A percentile compares a stretch with the other conserved stretches of the same genome.
Evolutionary conservation across 495 filamentous ascomycete species (phyloP).

Genomic region (Hypoxylon intermedium): DNA sequence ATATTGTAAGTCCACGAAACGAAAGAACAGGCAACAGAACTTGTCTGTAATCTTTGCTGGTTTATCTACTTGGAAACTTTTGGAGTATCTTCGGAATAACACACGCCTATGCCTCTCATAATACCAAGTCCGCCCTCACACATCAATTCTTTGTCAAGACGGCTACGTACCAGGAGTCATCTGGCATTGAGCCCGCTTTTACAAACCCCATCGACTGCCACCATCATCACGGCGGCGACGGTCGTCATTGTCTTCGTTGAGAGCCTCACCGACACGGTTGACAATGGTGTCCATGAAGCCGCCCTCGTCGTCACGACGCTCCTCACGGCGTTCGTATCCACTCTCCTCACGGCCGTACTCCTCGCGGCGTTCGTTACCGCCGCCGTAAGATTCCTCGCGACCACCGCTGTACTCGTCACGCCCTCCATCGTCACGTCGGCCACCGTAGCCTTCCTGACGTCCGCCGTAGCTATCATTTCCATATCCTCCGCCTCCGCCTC

Average conservation of each 20-base stretch:
- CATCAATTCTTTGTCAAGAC: constrained; percentile 10
- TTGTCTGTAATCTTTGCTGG: constrained; percentile 2
- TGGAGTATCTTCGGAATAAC: constrained; percentile 32
- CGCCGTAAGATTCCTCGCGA: constrained; percentile 25
- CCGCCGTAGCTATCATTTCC: constrained; percentile 32
- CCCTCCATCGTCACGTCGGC: constrained; percentile 24
- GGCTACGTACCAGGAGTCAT: constrained; percentile 5
- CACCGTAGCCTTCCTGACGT: constrained; percentile 34
- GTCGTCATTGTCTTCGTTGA: constrained; percentile 32
- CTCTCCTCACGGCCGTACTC: constrained; percentile 38
- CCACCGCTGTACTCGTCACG: constrained; percentile 16
- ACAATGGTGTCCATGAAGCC: constrained; percentile 40
- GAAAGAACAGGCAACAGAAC: constrained; percentile 1
- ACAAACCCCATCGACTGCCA: constrained; percentile 30
- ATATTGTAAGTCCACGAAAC: constrained; percentile 13
- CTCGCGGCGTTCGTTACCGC: constrained; percentile 26
- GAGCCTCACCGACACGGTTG: constrained; percentile 35
- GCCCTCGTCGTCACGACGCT: constrained; percentile 27
- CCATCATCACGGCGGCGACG: constrained; percentile 34
- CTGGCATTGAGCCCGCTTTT: constrained; percentile 1
- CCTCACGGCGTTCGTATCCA: constrained; percentile 36
- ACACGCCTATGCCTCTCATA: constrained; percentile 4
- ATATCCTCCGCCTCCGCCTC: constrained; percentile 1
- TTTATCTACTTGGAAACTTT: constrained; percentile 16
- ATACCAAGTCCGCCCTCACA: background rate